A percentile compares a stretch with the other conserved stretches of the same genome.
These are phyloP conservation scores for Imleria badia DNA, from an alignment of 768 basidiomycete genomes.

Conservation along the genomic window DNA sequence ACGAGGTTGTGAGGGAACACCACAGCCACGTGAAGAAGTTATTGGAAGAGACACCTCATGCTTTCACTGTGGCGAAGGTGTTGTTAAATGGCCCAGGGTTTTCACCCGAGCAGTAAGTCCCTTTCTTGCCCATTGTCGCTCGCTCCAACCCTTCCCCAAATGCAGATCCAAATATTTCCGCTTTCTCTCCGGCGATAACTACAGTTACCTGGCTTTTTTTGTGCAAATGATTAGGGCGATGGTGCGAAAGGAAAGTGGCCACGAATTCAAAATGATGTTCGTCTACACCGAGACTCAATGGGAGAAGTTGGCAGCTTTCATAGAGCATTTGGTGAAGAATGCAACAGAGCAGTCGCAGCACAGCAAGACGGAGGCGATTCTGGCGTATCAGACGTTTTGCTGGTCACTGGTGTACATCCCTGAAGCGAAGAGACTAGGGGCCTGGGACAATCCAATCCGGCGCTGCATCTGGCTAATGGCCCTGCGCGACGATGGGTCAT, in stretches of 20 bases:
- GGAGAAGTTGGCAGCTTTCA: neutral
- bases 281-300: neutral
- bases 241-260: neutral
- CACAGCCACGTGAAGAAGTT: neutral
- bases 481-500: neutral
- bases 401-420: neutral
- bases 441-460: neutral
- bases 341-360: neutral
- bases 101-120: neutral
- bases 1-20: neutral
- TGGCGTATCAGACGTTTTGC: neutral
- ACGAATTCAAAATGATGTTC: neutral
- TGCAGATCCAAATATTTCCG: neutral
- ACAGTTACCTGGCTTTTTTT: neutral
- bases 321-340: neutral
- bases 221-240: neutral
- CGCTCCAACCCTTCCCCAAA: neutral
- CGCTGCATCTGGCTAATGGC: constrained; percentile 3
- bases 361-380: neutral
- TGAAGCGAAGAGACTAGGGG: neutral
- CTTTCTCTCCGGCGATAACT: neutral
- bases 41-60: neutral
- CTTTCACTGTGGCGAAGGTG: neutral
- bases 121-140: neutral
- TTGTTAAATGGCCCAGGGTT: neutral